These are phyloP conservation scores for Hyphodiscus sp. DNA, from an alignment of 2,329 filamentous ascomycete species.

Conservation along the genomic window DNA sequence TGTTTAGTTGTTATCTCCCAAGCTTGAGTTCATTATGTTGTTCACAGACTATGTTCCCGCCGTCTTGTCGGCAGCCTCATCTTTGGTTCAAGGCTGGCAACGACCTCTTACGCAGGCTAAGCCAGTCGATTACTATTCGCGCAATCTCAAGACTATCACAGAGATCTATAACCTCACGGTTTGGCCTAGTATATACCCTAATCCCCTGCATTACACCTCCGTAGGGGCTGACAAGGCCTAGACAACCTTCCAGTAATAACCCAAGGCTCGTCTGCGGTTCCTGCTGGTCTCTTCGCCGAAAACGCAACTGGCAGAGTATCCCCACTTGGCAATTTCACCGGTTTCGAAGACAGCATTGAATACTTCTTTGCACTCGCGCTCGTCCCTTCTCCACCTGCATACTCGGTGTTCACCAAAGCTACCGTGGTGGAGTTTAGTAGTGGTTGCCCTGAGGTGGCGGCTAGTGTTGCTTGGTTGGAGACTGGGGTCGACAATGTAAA, in stretches of 20 bases:
- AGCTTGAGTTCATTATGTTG: conserved; percentile 1
- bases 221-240: not conserved
- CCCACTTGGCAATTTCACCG: conserved; percentile 37
- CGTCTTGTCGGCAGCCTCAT: conserved; percentile 4
- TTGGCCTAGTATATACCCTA: conserved; percentile 7
- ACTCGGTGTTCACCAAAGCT: conserved; percentile 29
- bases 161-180: conserved; percentile 14
- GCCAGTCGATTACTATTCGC: conserved; percentile 7
- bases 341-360: conserved; percentile 37
- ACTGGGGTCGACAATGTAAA: conserved; percentile 29
- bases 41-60: not conserved
- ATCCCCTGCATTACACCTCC: not conserved
- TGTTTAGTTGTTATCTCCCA: not conserved
- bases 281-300: conserved; percentile 33
- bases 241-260: conserved; percentile 25
- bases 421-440: conserved; percentile 31
- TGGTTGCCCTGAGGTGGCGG: conserved; percentile 32
- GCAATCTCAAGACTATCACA: conserved; percentile 11
- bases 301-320: conserved; percentile 35
- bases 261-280: conserved; percentile 31
- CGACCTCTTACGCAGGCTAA: not conserved
- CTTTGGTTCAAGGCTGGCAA: not conserved
- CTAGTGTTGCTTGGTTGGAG: conserved; percentile 34
- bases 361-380: conserved; percentile 40
- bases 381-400: conserved; percentile 26